Evolutionary conservation across 495 filamentous ascomycete genomes (phyloP).

Genomic region (Neurospora sp.): DNA sequence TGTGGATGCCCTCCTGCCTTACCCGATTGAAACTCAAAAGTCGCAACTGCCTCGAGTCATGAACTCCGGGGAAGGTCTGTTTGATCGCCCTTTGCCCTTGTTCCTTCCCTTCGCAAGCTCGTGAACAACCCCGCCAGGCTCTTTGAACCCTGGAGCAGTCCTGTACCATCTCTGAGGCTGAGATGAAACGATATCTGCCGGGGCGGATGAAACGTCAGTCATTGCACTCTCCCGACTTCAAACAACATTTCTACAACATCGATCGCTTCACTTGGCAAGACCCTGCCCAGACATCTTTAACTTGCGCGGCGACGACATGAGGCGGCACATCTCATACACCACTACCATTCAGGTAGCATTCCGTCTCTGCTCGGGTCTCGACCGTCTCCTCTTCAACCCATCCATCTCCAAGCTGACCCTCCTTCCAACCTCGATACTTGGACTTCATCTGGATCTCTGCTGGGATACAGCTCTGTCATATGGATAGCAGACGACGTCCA

Average conservation of each 20-base stretch:
- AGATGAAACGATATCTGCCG: neutral
- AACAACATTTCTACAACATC: neutral
- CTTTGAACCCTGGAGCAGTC: neutral
- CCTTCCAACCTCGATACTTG: neutral
- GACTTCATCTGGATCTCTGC: neutral
- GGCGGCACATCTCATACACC: neutral
- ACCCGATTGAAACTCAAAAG: neutral
- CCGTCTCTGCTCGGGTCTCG: neutral
- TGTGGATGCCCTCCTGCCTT: neutral
- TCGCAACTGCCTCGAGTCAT: neutral
- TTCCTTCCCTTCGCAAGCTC: neutral
- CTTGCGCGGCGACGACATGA: neutral
- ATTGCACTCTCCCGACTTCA: neutral
- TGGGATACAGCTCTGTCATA: neutral
- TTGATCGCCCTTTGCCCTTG: neutral
- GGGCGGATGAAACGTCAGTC: neutral
- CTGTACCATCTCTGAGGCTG: neutral
- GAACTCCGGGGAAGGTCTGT: neutral
- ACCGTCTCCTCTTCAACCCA: neutral
- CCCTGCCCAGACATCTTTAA: neutral
- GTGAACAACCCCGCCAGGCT: neutral
- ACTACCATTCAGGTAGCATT: neutral
- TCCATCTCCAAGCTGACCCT: neutral
- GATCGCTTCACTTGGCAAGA: too few relatives aligned
- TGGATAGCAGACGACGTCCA: neutral